Conservation (phyloP, 768 basidiomycete genomes). For the Lactifluus rugatus region DNA sequence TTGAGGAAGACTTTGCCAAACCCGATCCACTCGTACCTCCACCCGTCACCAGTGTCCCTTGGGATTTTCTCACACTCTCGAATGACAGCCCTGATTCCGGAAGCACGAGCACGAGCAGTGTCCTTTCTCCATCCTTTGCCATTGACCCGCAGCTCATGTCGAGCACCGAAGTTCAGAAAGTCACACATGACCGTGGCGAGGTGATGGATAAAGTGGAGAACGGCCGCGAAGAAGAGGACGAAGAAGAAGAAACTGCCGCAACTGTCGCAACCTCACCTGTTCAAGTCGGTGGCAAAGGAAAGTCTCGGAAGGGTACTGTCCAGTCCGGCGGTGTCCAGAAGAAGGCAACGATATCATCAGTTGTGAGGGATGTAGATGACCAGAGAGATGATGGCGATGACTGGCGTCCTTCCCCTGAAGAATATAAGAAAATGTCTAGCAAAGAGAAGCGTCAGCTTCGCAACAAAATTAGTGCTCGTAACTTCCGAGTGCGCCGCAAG, state of each 20-base stretch:
- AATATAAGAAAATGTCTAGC: conserved; percentile 89
- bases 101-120: conserved; percentile 8
- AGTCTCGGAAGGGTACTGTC: conserved; percentile 59
- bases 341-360: conserved; percentile 31
- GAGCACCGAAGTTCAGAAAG: conserved; percentile 41
- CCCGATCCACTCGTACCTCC: conserved; percentile 23
- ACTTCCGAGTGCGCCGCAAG: conserved; percentile 92
- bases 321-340: conserved; percentile 67
- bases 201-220: conserved; percentile 29
- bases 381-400: conserved; percentile 55
- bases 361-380: conserved; percentile 35
- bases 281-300: conserved; percentile 37
- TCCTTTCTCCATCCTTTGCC: conserved; percentile 29
- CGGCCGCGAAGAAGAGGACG: conserved; percentile 28
- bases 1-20: conserved; percentile 27
- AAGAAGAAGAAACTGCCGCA: conserved; percentile 21
- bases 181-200: conserved; percentile 31
- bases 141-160: conserved; percentile 76
- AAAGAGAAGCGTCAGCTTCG: conserved; percentile 95
- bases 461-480: conserved; percentile 94
- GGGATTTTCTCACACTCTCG: conserved; percentile 33
- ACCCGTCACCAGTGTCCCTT: conserved; percentile 25
- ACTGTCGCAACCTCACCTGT: conserved; percentile 22
- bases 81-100: conserved; percentile 23
- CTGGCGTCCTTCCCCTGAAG: conserved; percentile 83